Percentiles rank a stretch among this genome's conserved stretches.
These are phyloP conservation scores for Geotrichum citri-aurantii DNA, from an alignment of 1,139 yeast genomes.

Conservation along the genomic window DNA sequence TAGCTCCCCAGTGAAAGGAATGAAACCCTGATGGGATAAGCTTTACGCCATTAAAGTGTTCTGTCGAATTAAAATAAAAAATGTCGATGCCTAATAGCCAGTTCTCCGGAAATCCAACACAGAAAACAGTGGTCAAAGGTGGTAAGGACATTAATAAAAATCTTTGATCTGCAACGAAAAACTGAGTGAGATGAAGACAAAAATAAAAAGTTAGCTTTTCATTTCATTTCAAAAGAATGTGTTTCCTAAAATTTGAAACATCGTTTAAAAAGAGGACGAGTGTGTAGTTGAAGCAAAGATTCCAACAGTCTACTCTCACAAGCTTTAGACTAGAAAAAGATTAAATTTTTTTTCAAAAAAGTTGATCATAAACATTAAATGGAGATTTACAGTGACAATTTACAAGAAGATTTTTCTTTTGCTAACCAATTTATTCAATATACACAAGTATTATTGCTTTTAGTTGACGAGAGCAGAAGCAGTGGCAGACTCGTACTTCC, in stretches of 20 bases:
- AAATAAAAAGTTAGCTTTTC: no score
- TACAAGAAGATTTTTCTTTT: background rate
- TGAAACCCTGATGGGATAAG: slow-evolving; percentile 39
- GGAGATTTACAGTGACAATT: background rate
- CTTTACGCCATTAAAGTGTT: slow-evolving; percentile 37
- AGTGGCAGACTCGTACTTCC: slow-evolving; percentile 99
- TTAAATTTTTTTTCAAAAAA: no score
- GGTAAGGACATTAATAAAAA: slow-evolving; percentile 13
- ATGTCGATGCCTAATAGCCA: slow-evolving; percentile 40
- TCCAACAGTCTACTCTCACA: no score
- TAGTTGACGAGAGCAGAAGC: slow-evolving; percentile 99
- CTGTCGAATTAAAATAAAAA: slow-evolving; percentile 37
- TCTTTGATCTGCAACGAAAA: background rate
- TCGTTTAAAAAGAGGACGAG: no score
- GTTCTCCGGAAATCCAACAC: slow-evolving; percentile 20
- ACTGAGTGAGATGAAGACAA: background rate
- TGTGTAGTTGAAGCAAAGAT: no score
- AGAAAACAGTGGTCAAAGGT: slow-evolving; percentile 15
- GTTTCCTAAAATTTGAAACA: no score
- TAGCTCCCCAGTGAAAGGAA: slow-evolving; percentile 38
- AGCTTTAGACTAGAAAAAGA: no score
- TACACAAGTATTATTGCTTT: slow-evolving; percentile 8
- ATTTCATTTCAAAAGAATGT: no score
- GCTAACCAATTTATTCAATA: slow-evolving; percentile 2
- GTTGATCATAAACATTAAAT: background rate